A percentile compares a stretch with the other conserved stretches of the same genome.
These are phyloP conservation scores for Mycena maculata DNA, from an alignment of 768 basidiomycete genomes.

Conservation along the genomic window DNA sequence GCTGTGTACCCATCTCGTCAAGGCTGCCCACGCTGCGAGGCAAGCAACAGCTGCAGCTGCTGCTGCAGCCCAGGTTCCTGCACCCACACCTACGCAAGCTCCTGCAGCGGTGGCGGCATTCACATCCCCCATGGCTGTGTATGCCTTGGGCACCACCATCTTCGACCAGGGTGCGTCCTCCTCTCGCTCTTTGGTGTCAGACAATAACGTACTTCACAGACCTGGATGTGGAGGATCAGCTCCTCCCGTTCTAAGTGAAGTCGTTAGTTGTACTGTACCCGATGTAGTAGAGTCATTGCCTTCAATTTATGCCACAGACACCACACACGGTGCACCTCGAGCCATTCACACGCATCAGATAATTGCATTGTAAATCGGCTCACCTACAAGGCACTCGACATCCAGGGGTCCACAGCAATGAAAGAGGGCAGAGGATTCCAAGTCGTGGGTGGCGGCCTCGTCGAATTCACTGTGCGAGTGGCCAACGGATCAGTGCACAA, in stretches of 20 bases:
- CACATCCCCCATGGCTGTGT: neutral
- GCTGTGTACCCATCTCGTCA: neutral
- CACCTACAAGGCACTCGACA: neutral
- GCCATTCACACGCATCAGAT: neutral
- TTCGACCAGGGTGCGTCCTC: neutral
- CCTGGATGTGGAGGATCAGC: neutral
- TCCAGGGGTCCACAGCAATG: neutral
- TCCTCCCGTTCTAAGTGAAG: neutral
- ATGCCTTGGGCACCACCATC: neutral
- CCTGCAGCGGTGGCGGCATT: neutral
- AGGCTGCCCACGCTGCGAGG: neutral
- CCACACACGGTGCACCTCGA: neutral
- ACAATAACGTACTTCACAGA: neutral
- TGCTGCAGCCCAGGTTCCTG: neutral
- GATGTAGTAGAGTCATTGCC: neutral
- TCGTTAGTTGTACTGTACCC: slow-evolving; percentile 1
- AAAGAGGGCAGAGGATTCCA: neutral
- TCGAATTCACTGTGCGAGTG: neutral
- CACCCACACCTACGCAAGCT: neutral
- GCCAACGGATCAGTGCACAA: neutral
- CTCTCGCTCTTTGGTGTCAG: neutral
- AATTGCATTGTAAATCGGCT: neutral
- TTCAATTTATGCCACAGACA: neutral
- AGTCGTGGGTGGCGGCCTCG: neutral
- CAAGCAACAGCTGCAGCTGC: neutral